Evolutionary conservation across 2,329 filamentous ascomycete species (phyloP).

Genomic region (Colletotrichum orchidophilum): DNA sequence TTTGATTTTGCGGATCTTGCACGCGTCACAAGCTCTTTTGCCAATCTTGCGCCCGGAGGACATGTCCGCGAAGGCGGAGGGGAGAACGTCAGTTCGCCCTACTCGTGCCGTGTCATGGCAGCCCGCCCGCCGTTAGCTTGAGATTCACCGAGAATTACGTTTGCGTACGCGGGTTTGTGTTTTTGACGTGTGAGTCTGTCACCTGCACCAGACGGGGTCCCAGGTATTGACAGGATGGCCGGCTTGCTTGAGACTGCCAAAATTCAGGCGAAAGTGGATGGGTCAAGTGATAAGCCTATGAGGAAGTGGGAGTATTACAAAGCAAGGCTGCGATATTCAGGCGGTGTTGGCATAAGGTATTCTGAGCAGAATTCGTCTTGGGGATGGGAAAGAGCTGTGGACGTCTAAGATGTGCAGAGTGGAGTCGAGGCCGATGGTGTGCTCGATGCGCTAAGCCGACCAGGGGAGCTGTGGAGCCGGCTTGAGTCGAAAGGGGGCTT

Average conservation of each 20-base stretch:
- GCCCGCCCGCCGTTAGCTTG: neutral
- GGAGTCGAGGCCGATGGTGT: constrained; percentile 28
- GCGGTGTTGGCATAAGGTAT: constrained; percentile 12
- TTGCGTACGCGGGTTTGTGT: neutral
- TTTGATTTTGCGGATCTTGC: constrained; percentile 62
- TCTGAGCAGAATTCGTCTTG: constrained; percentile 4
- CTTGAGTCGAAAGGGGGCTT: neutral
- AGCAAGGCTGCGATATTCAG: constrained; percentile 5
- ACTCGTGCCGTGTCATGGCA: constrained; percentile 26
- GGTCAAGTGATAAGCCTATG: neutral
- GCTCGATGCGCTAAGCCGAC: constrained; percentile 21
- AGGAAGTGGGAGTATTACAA: constrained; percentile 12
- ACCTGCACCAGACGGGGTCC: constrained; percentile 1
- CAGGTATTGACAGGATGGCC: neutral
- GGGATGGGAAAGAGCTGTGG: constrained; percentile 15
- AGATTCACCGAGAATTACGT: neutral
- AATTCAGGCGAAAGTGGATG: neutral
- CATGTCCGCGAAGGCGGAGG: constrained; percentile 32
- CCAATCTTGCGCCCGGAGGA: constrained; percentile 42
- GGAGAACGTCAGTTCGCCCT: constrained; percentile 6
- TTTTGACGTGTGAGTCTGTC: neutral
- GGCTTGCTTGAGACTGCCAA: neutral
- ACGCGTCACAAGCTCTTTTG: constrained; percentile 59
- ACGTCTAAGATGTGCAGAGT: constrained; percentile 3
- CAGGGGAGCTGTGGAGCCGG: constrained; percentile 7